Evolutionary conservation across 164 flowering plant species (phyloP).

Genomic region (Vitis amurensis): DNA sequence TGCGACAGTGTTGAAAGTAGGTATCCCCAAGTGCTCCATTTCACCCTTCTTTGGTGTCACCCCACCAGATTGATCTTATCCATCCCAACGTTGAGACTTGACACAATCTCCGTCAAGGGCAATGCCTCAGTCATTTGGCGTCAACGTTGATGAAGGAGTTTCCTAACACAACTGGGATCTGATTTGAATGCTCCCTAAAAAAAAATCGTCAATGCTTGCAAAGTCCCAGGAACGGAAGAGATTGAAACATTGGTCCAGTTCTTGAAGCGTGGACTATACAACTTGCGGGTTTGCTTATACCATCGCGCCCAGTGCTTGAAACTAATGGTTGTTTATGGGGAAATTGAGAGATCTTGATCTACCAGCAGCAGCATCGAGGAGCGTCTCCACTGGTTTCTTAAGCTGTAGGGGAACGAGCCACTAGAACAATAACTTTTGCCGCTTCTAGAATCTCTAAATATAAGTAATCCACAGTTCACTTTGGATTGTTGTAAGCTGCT

Average conservation of each 20-base stretch:
- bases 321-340: constrained; percentile 85
- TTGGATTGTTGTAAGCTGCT: constrained; percentile 24
- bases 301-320: constrained; percentile 83
- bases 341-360: constrained; percentile 86
- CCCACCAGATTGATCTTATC: too few species aligned
- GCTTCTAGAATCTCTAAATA: constrained; percentile 94
- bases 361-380: constrained; percentile 44
- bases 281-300: constrained; percentile 96
- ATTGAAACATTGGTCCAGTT: constrained; percentile 47
- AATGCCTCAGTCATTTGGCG: too few species aligned
- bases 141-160: too few species aligned
- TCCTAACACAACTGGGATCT: too few species aligned
- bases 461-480: constrained; percentile 77
- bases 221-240: too few species aligned
- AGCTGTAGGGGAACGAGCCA: constrained; percentile 1
- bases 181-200: too few species aligned
- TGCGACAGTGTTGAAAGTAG: too few species aligned
- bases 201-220: too few species aligned
- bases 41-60: too few species aligned
- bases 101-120: too few species aligned
- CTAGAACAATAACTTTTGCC: constrained; percentile 72
- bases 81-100: too few species aligned
- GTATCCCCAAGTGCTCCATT: too few species aligned
- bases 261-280: constrained; percentile 97
- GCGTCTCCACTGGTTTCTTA: constrained; percentile 45